A percentile compares a stretch with the other conserved stretches of the same genome.
phyloP scores from a whole-genome alignment of 148 eudicot genomes.

The Dysphania ambrosioides region DNA sequence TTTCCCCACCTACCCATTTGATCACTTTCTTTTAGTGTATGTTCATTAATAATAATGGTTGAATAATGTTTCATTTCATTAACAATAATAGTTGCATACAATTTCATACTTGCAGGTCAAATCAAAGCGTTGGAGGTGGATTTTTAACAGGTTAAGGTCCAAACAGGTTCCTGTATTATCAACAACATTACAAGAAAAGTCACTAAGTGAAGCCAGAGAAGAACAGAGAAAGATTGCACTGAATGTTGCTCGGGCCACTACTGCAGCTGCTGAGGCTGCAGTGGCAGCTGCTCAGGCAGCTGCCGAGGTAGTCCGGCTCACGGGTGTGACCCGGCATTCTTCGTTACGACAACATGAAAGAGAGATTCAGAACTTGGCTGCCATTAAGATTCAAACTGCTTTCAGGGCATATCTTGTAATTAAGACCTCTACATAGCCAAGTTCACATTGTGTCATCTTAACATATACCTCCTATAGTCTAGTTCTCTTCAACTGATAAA shows the following conservation, averaged over 20 bases:
- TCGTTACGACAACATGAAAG: slow-evolving; percentile 15
- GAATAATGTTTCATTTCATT: too few species aligned
- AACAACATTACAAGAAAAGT: slow-evolving; percentile 35
- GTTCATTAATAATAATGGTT: not conserved
- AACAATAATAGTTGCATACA: too few species aligned
- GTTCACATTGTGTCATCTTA: too few species aligned
- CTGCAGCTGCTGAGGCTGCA: slow-evolving; percentile 93
- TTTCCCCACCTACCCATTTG: not conserved
- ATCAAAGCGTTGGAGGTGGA: slow-evolving; percentile 57
- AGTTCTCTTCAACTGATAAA: too few species aligned
- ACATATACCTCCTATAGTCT: not conserved
- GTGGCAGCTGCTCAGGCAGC: slow-evolving; percentile 91
- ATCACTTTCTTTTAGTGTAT: not conserved
- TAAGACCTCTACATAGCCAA: slow-evolving; percentile 21
- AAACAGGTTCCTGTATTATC: slow-evolving; percentile 40
- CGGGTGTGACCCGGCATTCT: slow-evolving; percentile 34
- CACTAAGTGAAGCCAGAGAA: slow-evolving; percentile 51
- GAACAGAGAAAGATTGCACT: slow-evolving; percentile 71
- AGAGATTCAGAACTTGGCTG: slow-evolving; percentile 42
- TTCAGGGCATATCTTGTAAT: slow-evolving; percentile 81
- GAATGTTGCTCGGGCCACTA: slow-evolving; percentile 78
- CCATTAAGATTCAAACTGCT: slow-evolving; percentile 66
- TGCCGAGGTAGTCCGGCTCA: slow-evolving; percentile 74
- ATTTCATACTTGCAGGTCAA: slow-evolving; percentile 36
- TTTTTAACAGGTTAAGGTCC: slow-evolving; percentile 42